phyloP scores from a whole-genome alignment of 108 stramenopile genomes.

The Nitzschia sp. region DNA sequence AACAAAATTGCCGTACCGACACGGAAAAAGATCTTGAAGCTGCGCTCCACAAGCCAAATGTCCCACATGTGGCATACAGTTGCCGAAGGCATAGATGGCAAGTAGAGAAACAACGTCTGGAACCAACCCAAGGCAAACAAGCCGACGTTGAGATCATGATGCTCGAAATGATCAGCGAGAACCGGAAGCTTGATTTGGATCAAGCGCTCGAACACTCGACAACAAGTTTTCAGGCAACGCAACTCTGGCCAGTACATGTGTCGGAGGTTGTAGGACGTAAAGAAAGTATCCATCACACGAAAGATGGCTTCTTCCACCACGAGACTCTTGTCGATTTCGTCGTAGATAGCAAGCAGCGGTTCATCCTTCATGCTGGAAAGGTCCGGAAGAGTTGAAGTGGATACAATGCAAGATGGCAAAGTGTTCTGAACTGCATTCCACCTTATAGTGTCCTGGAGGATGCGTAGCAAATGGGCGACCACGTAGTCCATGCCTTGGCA shows the following conservation, averaged over 20 bases:
- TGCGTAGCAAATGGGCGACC: conserved; percentile 85
- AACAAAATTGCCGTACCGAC: conserved; percentile 89
- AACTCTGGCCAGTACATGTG: conserved; percentile 92
- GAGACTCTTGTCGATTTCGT: conserved; percentile 47
- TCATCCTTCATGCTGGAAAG: not conserved
- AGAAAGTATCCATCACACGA: conserved; percentile 79
- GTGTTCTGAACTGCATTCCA: conserved; percentile 59
- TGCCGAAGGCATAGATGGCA: conserved; percentile 90
- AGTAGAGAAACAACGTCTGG: conserved; percentile 86
- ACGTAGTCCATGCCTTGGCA: conserved; percentile 93
- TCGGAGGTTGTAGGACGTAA: conserved; percentile 77
- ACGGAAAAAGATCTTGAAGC: conserved; percentile 90
- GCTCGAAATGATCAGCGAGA: conserved; percentile 89
- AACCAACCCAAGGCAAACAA: conserved; percentile 92
- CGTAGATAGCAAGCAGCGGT: conserved; percentile 12
- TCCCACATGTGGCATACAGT: conserved; percentile 94
- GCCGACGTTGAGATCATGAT: conserved; percentile 88
- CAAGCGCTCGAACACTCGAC: conserved; percentile 82
- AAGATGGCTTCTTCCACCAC: conserved; percentile 83
- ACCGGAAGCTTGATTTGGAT: conserved; percentile 86
- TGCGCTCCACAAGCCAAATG: conserved; percentile 90
- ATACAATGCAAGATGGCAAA: conserved; percentile 42
- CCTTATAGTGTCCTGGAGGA: conserved; percentile 82
- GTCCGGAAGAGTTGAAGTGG: conserved; percentile 7
- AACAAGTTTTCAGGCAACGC: conserved; percentile 83